Conservation (phyloP, 495 filamentous ascomycete species). For the Penicillium angulare region DNA sequence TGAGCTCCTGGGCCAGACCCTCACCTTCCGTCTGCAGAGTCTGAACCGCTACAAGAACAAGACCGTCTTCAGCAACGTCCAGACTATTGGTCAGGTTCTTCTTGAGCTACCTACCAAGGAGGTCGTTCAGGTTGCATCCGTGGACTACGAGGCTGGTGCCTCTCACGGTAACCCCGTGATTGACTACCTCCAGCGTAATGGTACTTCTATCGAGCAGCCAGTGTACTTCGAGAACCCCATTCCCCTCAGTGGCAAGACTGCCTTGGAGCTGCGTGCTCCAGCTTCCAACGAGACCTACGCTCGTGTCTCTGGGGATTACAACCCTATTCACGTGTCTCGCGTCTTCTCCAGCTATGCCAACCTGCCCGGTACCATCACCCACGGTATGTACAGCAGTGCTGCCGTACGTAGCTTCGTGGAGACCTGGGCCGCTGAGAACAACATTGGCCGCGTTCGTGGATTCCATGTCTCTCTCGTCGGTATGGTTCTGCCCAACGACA, state of each 20-base stretch:
- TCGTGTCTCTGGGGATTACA: conserved; percentile 95
- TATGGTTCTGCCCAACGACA: conserved; percentile 97
- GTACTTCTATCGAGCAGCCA: conserved; percentile 91
- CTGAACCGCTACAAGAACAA: conserved; percentile 93
- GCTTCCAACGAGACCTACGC: conserved; percentile 98
- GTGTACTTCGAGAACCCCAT: conserved; percentile 97
- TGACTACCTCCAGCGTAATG: conserved; percentile 91
- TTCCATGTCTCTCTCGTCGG: conserved; percentile 94
- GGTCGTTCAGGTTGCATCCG: conserved; percentile 90
- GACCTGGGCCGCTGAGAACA: conserved; percentile 98
- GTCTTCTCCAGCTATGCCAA: conserved; percentile 95
- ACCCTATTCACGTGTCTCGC: conserved; percentile 96
- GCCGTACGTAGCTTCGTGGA: conserved; percentile 97
- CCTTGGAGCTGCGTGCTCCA: conserved; percentile 83
- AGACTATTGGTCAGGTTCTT: conserved; percentile 90
- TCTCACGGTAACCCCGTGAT: conserved; percentile 96
- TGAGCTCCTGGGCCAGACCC: conserved; percentile 83
- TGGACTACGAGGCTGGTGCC: conserved; percentile 84
- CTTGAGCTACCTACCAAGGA: conserved; percentile 97
- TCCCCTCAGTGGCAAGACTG: conserved; percentile 87
- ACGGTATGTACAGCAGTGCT: conserved; percentile 99
- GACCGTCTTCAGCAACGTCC: conserved; percentile 86
- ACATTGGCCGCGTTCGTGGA: conserved; percentile 92
- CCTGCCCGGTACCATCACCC: conserved; percentile 93
- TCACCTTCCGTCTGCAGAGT: conserved; percentile 94